Evolutionary conservation across 345 rosid species (phyloP).

Genomic region (Xanthoceras sorbifolium): DNA sequence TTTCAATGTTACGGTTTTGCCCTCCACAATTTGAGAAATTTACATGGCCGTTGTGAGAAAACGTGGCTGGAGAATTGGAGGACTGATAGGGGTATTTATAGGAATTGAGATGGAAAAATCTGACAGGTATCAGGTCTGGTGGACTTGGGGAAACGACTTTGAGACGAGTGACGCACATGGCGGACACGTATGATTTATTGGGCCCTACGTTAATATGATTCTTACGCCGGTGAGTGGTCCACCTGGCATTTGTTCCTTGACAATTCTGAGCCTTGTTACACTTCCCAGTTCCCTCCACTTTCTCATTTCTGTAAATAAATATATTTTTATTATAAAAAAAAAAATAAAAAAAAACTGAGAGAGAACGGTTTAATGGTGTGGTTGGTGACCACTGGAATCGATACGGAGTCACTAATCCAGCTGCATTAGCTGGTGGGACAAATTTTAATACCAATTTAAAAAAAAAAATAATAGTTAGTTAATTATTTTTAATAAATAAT

Average conservation of each 20-base stretch:
- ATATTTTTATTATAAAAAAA: no score
- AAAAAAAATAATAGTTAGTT: no score
- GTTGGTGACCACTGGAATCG: no score
- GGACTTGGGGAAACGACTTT: background rate
- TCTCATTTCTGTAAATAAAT: background rate
- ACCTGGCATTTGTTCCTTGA: conserved; percentile 4
- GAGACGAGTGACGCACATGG: background rate
- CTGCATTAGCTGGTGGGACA: no score
- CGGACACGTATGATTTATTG: background rate
- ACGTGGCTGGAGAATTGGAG: background rate
- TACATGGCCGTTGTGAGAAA: background rate
- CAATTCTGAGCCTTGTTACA: background rate
- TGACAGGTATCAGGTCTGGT: background rate
- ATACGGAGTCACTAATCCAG: no score
- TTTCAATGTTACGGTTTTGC: background rate
- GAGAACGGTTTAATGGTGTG: no score
- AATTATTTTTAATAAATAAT: no score
- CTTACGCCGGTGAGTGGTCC: background rate
- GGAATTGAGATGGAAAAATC: conserved; percentile 12
- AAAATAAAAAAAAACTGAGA: no score
- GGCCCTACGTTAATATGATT: background rate
- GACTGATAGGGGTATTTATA: conserved; percentile 17
- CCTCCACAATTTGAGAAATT: background rate
- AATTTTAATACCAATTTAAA: no score
- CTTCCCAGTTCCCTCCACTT: background rate